These are phyloP conservation scores for Flaveria sonorensis DNA, from an alignment of 129 eudicot species.

Conservation along the genomic window DNA sequence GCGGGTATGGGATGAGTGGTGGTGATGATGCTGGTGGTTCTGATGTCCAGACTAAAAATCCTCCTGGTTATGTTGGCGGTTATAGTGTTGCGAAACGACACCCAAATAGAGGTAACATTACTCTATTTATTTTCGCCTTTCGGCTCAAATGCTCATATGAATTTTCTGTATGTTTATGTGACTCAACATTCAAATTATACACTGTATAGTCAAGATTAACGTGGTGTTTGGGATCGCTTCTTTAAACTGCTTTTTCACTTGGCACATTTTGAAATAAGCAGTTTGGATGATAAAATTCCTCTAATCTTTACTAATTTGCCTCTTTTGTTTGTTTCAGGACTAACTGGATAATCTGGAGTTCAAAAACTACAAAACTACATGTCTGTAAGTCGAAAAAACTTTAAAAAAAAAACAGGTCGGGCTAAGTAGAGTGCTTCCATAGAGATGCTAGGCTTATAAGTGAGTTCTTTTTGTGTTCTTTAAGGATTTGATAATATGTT, in stretches of 20 bases:
- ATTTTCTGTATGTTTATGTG: no score
- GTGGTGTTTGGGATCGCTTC: background rate
- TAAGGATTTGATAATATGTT: constrained; percentile 42
- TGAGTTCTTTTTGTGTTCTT: constrained; percentile 40
- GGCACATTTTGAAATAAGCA: background rate
- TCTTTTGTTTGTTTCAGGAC: constrained; percentile 40
- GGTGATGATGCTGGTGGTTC: constrained; percentile 33
- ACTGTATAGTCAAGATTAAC: background rate
- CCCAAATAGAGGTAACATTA: constrained; percentile 51
- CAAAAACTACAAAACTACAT: constrained; percentile 30
- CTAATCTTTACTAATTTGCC: constrained; percentile 11
- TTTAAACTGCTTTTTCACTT: background rate
- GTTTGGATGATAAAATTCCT: background rate
- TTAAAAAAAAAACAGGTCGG: constrained; percentile 9
- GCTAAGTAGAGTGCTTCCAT: constrained; percentile 18
- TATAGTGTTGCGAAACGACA: constrained; percentile 55
- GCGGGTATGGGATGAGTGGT: constrained; percentile 56
- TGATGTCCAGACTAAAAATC: constrained; percentile 43
- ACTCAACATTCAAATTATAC: background rate
- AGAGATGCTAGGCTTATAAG: constrained; percentile 50
- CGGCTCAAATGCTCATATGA: background rate
- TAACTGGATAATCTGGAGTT: constrained; percentile 45
- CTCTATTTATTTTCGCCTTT: background rate
- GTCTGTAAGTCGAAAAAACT: constrained; percentile 34
- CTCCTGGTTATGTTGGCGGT: constrained; percentile 68